These are phyloP conservation scores for Gastrodia elata DNA, from an alignment of 106 monocot genomes.

Conservation along the genomic window DNA sequence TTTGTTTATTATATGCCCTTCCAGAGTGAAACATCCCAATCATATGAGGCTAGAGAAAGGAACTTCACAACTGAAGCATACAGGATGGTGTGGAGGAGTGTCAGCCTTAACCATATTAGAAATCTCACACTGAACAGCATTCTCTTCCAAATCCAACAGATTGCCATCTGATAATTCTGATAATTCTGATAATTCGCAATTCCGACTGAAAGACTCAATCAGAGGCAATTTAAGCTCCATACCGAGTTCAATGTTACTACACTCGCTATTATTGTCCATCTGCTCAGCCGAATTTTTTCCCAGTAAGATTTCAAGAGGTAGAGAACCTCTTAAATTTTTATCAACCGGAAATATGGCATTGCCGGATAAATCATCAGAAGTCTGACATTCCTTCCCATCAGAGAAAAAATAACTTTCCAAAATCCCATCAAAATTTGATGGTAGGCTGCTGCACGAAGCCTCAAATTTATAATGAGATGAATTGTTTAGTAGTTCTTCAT, in stretches of 20 bases:
- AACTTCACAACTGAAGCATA: neutral
- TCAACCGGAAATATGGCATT: constrained; percentile 15
- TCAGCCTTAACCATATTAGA: neutral
- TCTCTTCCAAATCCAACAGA: constrained; percentile 2
- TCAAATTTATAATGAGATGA: neutral
- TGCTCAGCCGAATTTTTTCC: constrained; percentile 7
- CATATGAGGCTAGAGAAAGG: constrained; percentile 3
- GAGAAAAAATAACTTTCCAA: neutral
- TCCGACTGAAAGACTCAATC: neutral
- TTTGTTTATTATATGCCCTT: neutral
- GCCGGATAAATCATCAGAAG: constrained; percentile 11
- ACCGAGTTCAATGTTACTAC: neutral
- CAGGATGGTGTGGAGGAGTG: neutral
- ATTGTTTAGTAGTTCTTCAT: neutral
- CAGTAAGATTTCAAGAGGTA: constrained; percentile 28
- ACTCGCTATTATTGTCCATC: neutral
- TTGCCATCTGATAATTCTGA: no score
- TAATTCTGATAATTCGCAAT: no score
- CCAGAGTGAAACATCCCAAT: neutral
- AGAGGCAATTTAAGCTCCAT: neutral
- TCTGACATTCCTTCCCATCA: neutral
- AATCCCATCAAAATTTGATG: neutral
- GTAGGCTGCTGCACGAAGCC: neutral
- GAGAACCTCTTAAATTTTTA: constrained; percentile 5
- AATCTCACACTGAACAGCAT: neutral